Base-by-base conservation (phyloP, 164 flowering plant species). In the Stephania yunnanensis region DNA sequence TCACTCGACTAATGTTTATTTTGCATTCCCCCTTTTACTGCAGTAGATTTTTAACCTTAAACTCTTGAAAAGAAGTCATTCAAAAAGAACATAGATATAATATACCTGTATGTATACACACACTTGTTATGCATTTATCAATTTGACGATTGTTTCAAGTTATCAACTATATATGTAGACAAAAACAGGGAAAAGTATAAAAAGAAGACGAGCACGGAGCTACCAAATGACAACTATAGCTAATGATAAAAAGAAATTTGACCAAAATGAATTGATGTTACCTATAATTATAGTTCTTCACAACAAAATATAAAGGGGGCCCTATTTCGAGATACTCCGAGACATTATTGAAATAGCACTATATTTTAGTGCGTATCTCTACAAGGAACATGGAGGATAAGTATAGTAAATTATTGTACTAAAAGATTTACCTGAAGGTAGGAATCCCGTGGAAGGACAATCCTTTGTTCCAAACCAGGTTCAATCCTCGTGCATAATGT, bases 401-500 rank as follows among this genome's bases (percentile, higher is more conserved):
- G 10, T 46, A 61, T 42, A 42, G 17, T 20, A 45, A 17, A 69
- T 46, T 3, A 1, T 50, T 9, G 30, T 17, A 1, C 46, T 10
- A 53, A 68, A 9, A 63, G 73, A 72, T 36, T 70, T 76, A 96
- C 99, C 98, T 96, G 99, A 80, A 96, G 95, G 86, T 93, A 96
- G 6, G 99, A 96, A 79, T 96, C 97, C 68, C 84, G 87, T 20
- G 99, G 99, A 84, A 96, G 99, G 79, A 91, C 99, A 83, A 91
- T 88, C 80, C 90, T 85, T 72, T 96, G 98, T 64, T 92, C 98
- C 81, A 93, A 84, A 79, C 99, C 99, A 83, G 97, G 94, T 81
- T 96, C 86, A 69, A 96, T 90, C 78, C 99, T 87, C 19, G 99
- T 87, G 80, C 89, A 87, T 61, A 96, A 81, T 76, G 97, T 97